A percentile compares a stretch with the other conserved stretches of the same genome.
Evolutionary conservation across 2,329 filamentous ascomycete genomes (phyloP).

Genomic region (Monascus ruber): DNA sequence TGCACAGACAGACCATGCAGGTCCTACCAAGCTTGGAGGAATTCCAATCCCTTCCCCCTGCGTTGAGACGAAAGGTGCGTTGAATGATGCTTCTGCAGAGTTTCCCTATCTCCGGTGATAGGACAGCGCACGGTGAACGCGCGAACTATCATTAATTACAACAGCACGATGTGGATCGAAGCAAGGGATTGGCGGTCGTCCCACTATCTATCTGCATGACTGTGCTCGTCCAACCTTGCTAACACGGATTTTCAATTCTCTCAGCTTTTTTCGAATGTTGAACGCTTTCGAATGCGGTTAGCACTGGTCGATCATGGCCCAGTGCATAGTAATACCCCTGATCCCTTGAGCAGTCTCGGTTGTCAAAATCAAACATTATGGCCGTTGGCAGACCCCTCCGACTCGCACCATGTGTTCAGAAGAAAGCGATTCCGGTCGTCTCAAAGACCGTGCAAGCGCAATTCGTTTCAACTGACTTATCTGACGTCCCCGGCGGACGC

Average conservation of each 20-base stretch:
- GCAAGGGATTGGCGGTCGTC: not conserved
- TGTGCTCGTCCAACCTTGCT: constrained; percentile 1
- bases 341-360: too few relatives aligned
- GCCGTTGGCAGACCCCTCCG: constrained; percentile 1
- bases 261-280: constrained; percentile 31
- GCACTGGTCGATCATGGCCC: constrained; percentile 18
- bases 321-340: not conserved
- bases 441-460: constrained; percentile 22
- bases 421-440: constrained; percentile 7
- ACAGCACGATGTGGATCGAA: too few relatives aligned
- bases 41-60: constrained; percentile 44
- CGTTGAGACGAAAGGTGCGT: constrained; percentile 48
- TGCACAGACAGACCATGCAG: constrained; percentile 1
- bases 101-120: not conserved
- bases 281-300: constrained; percentile 26
- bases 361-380: too few relatives aligned
- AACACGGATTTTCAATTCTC: constrained; percentile 11
- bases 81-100: not conserved
- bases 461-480: constrained; percentile 26
- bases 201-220: constrained; percentile 3
- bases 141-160: too few relatives aligned
- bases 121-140: too few relatives aligned
- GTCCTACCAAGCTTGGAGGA: constrained; percentile 20
- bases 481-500: constrained; percentile 45
- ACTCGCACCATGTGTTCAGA: constrained; percentile 7